These are phyloP conservation scores for Coemansia sp. DNA, from an alignment of 192 early-diverging fungal genomes.

Conservation along the genomic window DNA sequence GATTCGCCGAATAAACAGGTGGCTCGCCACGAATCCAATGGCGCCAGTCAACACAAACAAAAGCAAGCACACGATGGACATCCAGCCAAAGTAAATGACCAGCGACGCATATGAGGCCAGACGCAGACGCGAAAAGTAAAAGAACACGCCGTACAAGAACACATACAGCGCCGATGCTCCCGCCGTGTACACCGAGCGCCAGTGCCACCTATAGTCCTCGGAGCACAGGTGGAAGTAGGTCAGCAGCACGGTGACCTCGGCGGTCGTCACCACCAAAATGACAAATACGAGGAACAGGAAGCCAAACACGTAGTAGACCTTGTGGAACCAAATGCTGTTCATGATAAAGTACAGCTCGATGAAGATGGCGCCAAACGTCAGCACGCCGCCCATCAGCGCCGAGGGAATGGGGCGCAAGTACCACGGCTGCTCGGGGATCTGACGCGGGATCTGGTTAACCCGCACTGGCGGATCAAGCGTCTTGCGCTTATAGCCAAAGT, in stretches of 20 bases:
- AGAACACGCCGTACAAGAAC: slow-evolving; percentile 87
- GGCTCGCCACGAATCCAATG: slow-evolving; percentile 79
- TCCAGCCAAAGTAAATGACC: slow-evolving; percentile 92
- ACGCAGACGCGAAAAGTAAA: slow-evolving; percentile 77
- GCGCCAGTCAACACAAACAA: slow-evolving; percentile 80
- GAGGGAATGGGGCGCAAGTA: slow-evolving; percentile 75
- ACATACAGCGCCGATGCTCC: slow-evolving; percentile 88
- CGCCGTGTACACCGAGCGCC: slow-evolving; percentile 86
- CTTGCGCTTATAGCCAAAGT: slow-evolving; percentile 68
- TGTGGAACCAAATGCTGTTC: slow-evolving; percentile 92
- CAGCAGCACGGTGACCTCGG: slow-evolving; percentile 84
- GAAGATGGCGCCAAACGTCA: slow-evolving; percentile 94
- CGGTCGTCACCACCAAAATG: slow-evolving; percentile 81
- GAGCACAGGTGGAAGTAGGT: slow-evolving; percentile 90
- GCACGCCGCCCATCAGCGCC: slow-evolving; percentile 78
- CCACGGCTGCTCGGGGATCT: slow-evolving; percentile 87
- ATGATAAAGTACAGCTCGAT: slow-evolving; percentile 98
- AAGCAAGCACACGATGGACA: slow-evolving; percentile 72
- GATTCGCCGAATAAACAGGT: slow-evolving; percentile 78
- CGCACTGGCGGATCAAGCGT: slow-evolving; percentile 78
- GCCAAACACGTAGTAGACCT: slow-evolving; percentile 93
- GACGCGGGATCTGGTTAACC: slow-evolving; percentile 93
- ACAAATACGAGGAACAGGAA: slow-evolving; percentile 89
- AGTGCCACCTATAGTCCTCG: slow-evolving; percentile 88
- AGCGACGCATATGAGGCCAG: slow-evolving; percentile 80